A percentile compares a stretch with the other conserved stretches of the same genome.
These are phyloP conservation scores for Suillus discolor DNA, from an alignment of 768 basidiomycete genomes.

Conservation along the genomic window DNA sequence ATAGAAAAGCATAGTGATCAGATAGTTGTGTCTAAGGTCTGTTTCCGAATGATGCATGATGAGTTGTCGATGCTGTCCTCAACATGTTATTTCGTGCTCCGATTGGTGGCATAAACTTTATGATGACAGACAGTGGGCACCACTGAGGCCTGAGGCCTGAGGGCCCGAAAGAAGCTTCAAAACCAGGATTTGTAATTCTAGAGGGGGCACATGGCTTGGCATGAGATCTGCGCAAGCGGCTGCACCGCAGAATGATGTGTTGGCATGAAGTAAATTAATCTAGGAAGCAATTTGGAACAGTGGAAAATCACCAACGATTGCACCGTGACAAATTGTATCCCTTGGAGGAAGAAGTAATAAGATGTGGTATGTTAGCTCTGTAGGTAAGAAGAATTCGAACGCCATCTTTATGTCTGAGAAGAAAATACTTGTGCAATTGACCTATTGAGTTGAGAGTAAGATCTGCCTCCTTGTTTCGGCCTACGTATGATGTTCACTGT, in stretches of 20 bases:
- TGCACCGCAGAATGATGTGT: not conserved
- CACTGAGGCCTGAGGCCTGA: no score
- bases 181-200: not conserved
- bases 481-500: not conserved
- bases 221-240: not conserved
- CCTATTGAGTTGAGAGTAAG: not conserved
- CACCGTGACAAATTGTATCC: not conserved
- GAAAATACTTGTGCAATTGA: not conserved
- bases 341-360: not conserved
- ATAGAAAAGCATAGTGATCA: no score
- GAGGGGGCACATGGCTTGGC: not conserved
- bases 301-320: not conserved
- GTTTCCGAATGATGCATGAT: no score
- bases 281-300: not conserved
- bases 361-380: not conserved
- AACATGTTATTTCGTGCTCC: no score
- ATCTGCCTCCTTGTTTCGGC: not conserved
- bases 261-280: not conserved
- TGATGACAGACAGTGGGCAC: not conserved
- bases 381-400: not conserved
- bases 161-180: not conserved
- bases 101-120: no score
- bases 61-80: no score
- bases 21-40: no score
- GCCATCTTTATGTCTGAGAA: not conserved